Percentiles rank a stretch among this genome's conserved stretches.
Conservation (phyloP, 768 basidiomycete genomes). For the Lentinula aciculospora region DNA sequence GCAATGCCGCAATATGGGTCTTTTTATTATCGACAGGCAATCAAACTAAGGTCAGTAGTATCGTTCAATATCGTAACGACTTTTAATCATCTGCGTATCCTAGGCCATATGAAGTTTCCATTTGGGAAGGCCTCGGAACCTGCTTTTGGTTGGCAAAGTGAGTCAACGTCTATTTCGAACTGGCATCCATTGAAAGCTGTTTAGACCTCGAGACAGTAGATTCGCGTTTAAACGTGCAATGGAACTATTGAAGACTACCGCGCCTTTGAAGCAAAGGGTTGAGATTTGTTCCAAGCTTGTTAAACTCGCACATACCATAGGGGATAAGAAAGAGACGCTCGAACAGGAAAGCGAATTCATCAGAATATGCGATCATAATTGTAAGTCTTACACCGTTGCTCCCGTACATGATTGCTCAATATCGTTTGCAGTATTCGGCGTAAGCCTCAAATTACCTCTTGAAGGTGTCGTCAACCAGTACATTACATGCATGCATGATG, state of each 20-base stretch:
- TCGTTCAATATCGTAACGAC: not conserved
- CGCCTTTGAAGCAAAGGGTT: not conserved
- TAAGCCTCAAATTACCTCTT: not conserved
- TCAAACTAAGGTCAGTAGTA: slow-evolving; percentile 3
- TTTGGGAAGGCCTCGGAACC: slow-evolving; percentile 6
- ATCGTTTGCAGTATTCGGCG: not conserved
- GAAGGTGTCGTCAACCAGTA: not conserved
- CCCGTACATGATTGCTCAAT: not conserved
- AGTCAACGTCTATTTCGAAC: not conserved
- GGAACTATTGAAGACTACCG: not conserved
- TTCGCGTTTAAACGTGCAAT: not conserved
- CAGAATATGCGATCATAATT: not conserved
- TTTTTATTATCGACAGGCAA: slow-evolving; percentile 36
- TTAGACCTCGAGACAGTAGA: not conserved
- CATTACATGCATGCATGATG: not conserved
- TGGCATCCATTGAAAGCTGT: no score
- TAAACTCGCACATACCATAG: not conserved
- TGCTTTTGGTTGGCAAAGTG: not conserved
- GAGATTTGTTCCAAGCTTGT: not conserved
- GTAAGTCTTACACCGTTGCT: not conserved
- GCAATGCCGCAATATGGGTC: slow-evolving; percentile 76
- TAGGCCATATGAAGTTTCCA: slow-evolving; percentile 2
- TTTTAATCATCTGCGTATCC: not conserved
- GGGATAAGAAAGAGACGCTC: not conserved
- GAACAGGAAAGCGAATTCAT: not conserved